Evolutionary conservation across 2,329 filamentous ascomycete genomes (phyloP).

Genomic region (Colletotrichum limetticola): DNA sequence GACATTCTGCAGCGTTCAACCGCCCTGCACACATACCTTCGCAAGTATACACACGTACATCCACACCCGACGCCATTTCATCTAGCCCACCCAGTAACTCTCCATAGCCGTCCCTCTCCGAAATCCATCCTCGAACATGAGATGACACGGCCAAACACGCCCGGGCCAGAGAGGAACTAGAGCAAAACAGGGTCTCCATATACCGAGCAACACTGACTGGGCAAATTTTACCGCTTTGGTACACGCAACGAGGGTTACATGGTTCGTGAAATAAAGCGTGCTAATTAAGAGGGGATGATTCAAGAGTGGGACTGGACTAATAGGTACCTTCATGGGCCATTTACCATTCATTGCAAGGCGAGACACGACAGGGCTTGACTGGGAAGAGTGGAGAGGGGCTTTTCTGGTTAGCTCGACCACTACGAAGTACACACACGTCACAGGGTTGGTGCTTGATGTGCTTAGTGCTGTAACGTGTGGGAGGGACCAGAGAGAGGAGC

Average conservation of each 20-base stretch:
- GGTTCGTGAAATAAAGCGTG: not conserved
- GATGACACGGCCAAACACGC: not conserved
- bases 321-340: not conserved
- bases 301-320: not conserved
- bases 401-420: not conserved
- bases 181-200: not conserved
- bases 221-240: not conserved
- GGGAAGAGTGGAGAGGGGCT: not conserved
- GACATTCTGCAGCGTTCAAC: slow-evolving; percentile 1
- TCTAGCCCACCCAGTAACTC: not conserved
- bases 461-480: slow-evolving; percentile 3
- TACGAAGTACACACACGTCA: not conserved
- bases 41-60: not conserved
- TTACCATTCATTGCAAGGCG: not conserved
- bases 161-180: too few species aligned
- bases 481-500: not conserved
- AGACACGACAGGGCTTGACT: not conserved
- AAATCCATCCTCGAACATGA: not conserved
- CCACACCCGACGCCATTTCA: not conserved
- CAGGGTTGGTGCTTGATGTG: slow-evolving; percentile 2
- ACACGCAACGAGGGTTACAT: not conserved
- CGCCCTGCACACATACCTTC: not conserved
- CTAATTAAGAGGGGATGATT: not conserved
- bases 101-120: not conserved
- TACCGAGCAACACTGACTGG: not conserved